Evolutionary conservation across 371 early-diverging fungal genomes (phyloP).

Genomic region (Syncephalastrum sp.): DNA sequence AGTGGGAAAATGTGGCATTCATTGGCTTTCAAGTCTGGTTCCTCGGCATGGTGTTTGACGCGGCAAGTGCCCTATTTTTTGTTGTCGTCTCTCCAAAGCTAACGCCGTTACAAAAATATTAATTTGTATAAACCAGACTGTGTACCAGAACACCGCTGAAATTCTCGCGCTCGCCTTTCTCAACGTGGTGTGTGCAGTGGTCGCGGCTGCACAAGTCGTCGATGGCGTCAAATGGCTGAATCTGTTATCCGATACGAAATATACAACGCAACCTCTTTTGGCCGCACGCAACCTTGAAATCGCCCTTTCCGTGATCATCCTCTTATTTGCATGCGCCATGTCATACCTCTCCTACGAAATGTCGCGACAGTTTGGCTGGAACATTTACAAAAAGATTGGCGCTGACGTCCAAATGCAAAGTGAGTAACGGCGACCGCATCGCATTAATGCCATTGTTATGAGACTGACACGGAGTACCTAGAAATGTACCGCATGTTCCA

Average conservation of each 20-base stretch:
- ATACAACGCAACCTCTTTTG: conserved; percentile 19
- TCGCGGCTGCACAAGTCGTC: conserved; percentile 45
- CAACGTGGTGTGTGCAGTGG: conserved; percentile 42
- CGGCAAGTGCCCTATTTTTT: conserved; percentile 29
- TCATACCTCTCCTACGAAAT: conserved; percentile 34
- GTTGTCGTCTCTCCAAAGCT: not conserved
- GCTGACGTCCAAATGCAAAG: conserved; percentile 36
- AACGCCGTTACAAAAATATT: not conserved
- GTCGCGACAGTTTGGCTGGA: conserved; percentile 42
- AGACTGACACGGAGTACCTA: conserved; percentile 1
- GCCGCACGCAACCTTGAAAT: conserved; percentile 45
- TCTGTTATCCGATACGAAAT: conserved; percentile 16
- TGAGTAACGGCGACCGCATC: conserved; percentile 6
- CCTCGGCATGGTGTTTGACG: conserved; percentile 45
- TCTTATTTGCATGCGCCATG: conserved; percentile 30
- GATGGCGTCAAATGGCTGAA: conserved; percentile 46
- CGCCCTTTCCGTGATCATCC: conserved; percentile 30
- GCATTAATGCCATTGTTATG: not conserved
- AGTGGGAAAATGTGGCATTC: conserved; percentile 45
- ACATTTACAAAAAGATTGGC: conserved; percentile 42
- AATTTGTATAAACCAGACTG: conserved; percentile 22
- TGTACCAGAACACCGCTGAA: conserved; percentile 45
- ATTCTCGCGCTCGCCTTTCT: conserved; percentile 42
- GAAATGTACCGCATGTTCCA: conserved; percentile 48
- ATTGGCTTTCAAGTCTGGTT: conserved; percentile 43